Evolutionary conservation across 805 yeast genomes (phyloP).

Genomic region (Torulaspora indica): DNA sequence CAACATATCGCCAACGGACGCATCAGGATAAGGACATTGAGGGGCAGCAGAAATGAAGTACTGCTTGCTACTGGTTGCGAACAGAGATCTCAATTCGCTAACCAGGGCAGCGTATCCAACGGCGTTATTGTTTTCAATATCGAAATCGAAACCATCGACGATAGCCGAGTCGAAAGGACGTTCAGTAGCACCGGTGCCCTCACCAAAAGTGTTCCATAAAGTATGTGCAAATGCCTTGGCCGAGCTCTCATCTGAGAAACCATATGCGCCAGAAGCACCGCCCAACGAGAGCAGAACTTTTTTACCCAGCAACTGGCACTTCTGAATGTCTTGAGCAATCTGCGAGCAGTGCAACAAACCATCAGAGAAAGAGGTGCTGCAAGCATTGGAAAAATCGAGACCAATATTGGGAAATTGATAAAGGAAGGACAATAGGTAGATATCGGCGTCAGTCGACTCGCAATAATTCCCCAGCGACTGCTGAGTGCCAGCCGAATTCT

Average conservation of each 20-base stretch:
- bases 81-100: constrained; percentile 46
- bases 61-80: constrained; percentile 49
- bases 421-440: constrained; percentile 67
- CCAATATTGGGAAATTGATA: constrained; percentile 51
- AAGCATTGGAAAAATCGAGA: constrained; percentile 56
- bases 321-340: constrained; percentile 63
- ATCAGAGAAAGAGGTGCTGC: constrained; percentile 38
- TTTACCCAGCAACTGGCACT: constrained; percentile 77
- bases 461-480: constrained; percentile 52
- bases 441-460: constrained; percentile 61
- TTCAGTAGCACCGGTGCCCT: constrained; percentile 50
- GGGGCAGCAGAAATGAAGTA: constrained; percentile 88
- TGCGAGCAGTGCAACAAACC: constrained; percentile 45
- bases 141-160: constrained; percentile 91
- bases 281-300: constrained; percentile 68
- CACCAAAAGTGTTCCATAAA: constrained; percentile 60
- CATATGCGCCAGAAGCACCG: constrained; percentile 78
- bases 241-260: constrained; percentile 76
- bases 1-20: constrained; percentile 54
- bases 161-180: constrained; percentile 68
- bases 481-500: constrained; percentile 64
- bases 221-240: constrained; percentile 59
- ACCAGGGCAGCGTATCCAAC: constrained; percentile 67
- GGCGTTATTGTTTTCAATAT: constrained; percentile 62
- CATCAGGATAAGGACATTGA: constrained; percentile 87